Conservation (phyloP, 345 rosid species). For the Crucihimalaya himalaica region DNA sequence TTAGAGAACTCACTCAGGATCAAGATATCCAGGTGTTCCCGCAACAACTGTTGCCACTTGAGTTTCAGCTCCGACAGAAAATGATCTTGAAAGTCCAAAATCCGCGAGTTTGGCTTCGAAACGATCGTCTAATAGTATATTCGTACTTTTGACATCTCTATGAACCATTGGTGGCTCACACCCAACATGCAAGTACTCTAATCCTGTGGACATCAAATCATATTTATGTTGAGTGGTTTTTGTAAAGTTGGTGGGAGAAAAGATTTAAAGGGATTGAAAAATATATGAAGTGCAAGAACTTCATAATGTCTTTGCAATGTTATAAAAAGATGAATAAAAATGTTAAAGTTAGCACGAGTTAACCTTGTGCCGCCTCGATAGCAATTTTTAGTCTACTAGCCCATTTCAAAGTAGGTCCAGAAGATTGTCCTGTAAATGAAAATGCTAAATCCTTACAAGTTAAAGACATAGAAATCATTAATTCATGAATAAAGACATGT, state of each 20-base stretch:
- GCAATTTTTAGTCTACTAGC: conserved; percentile 32
- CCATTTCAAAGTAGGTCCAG: conserved; percentile 27
- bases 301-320: not conserved
- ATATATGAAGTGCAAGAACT: not conserved
- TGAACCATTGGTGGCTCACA: conserved; percentile 52
- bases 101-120: conserved; percentile 51
- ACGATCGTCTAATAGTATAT: conserved; percentile 45
- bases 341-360: not conserved
- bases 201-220: conserved; percentile 17
- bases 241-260: not conserved
- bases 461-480: not conserved
- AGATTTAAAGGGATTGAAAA: not conserved
- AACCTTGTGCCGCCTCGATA: conserved; percentile 34
- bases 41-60: conserved; percentile 38
- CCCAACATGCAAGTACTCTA: conserved; percentile 51
- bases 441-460: conserved; percentile 5
- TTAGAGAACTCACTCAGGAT: conserved; percentile 44
- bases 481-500: not conserved
- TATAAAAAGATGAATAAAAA: not conserved
- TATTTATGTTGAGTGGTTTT: not conserved
- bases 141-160: conserved; percentile 50
- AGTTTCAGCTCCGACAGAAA: conserved; percentile 34
- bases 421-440: conserved; percentile 16
- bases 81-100: conserved; percentile 51
- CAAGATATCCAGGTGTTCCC: conserved; percentile 47